A percentile compares a stretch with the other conserved stretches of the same genome.
Conservation (phyloP, 1,139 yeast species). For the Diutina neorugosa region DNA sequence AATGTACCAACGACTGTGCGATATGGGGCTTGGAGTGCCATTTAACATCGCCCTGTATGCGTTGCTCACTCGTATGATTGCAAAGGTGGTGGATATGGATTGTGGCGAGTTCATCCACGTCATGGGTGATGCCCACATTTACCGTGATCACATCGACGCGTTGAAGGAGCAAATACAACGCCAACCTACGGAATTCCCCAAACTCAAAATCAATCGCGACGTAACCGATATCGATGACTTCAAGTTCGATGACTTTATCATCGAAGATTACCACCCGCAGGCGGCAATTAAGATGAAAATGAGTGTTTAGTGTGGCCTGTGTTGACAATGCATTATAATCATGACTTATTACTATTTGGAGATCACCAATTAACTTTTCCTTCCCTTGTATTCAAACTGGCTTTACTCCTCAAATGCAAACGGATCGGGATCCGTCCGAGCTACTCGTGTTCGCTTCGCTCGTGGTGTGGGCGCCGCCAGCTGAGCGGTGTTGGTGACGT, state of each 20-base stretch:
- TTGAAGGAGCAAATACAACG: conserved; percentile 67
- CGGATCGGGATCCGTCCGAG: not conserved
- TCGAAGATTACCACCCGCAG: conserved; percentile 70
- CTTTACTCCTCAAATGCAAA: conserved; percentile 2
- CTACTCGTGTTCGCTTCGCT: not conserved
- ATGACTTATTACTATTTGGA: not conserved
- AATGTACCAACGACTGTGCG: conserved; percentile 95
- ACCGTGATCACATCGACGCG: conserved; percentile 86
- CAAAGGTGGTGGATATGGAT: conserved; percentile 86
- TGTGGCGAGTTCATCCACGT: conserved; percentile 94
- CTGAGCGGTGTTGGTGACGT: conserved; percentile 1
- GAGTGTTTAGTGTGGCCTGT: conserved; percentile 32
- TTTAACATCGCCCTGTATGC: conserved; percentile 97
- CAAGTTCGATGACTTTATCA: conserved; percentile 74
- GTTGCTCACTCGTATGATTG: conserved; percentile 83
- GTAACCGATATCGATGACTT: conserved; percentile 76
- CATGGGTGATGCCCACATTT: conserved; percentile 94
- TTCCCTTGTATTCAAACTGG: not conserved
- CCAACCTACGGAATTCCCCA: conserved; percentile 72
- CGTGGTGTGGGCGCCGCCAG: not conserved
- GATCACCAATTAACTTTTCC: not conserved
- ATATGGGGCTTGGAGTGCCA: conserved; percentile 98
- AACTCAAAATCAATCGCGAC: conserved; percentile 42
- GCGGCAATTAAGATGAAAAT: conserved; percentile 78
- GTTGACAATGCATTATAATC: not conserved